Conservation (phyloP, 2,329 filamentous ascomycete genomes). For the Gyromitra esculenta region DNA sequence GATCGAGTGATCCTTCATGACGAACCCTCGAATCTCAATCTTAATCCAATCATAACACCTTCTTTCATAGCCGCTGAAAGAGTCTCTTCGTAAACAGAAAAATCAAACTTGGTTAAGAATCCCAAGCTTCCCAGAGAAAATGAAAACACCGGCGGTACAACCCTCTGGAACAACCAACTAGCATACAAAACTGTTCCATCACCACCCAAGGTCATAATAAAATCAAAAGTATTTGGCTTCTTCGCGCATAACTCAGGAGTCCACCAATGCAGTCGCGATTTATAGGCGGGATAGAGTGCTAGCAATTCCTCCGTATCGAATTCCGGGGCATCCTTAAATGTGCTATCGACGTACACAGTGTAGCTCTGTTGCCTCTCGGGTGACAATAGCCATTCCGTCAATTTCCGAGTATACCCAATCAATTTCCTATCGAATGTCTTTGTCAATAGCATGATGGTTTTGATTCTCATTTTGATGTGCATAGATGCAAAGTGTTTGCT, state of each 20-base stretch:
- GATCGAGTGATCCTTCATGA: conserved; percentile 40
- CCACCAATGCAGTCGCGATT: conserved; percentile 80
- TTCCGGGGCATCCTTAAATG: conserved; percentile 73
- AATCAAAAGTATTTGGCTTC: conserved; percentile 88
- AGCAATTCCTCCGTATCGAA: conserved; percentile 79
- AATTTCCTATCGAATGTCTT: conserved; percentile 89
- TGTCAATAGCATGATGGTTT: conserved; percentile 84
- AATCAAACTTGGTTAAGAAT: conserved; percentile 97
- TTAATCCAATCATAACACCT: conserved; percentile 86
- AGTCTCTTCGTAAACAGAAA: conserved; percentile 76
- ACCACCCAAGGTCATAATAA: conserved; percentile 88
- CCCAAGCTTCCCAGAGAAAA: conserved; percentile 92
- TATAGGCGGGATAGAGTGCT: conserved; percentile 67
- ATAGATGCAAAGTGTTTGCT: conserved; percentile 72
- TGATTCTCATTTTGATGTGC: conserved; percentile 81
- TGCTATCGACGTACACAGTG: conserved; percentile 81
- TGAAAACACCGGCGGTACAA: conserved; percentile 91
- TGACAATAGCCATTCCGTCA: conserved; percentile 82
- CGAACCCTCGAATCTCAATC: conserved; percentile 90
- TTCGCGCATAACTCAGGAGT: conserved; percentile 78
- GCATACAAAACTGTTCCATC: conserved; percentile 98
- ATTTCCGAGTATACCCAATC: conserved; percentile 77
- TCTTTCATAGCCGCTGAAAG: conserved; percentile 73
- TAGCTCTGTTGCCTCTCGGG: conserved; percentile 72
- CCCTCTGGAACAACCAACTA: conserved; percentile 94